Base-by-base conservation (phyloP, 495 filamentous ascomycete genomes). In the Talaromyces trachyspermus region DNA sequence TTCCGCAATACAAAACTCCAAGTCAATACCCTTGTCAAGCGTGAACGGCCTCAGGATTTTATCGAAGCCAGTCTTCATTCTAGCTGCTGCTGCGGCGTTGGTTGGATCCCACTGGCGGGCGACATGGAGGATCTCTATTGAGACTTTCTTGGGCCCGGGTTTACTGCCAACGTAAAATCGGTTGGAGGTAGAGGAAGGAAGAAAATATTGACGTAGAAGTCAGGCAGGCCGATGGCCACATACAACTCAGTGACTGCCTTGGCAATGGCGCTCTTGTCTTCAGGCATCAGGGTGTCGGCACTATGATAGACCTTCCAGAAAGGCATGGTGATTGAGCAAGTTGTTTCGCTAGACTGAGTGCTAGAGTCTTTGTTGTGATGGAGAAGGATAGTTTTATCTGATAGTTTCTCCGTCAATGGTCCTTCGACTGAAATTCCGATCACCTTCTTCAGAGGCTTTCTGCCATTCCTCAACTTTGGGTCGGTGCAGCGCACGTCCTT, bases 181-280 rank as follows among this genome's bases (percentile, higher is more conserved):
- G 5, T 23, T n/a, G 19, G 6, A 1, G 24, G 12, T 3, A 51
- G 11, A 20, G 44, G 25, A 20, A 52, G 12, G 29, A 42, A 54
- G 43, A 52, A 3, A 7, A 54, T 29, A 14, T 49, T 52, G 33
- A 58, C 52, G n/a, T 58, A 58, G 41, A 60, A 60, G 4, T 46
- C 53, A 26, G 64, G 57, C 6, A 67, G 47, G 14, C 62, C 60
- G 36, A 43, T 10, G 4, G 17, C 38, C n/a, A 36, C 35, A 25
- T 57, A 55, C 19, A 53, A 5, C 2, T 43, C 32, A 4, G 55
- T 58, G 37, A 55, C 49, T 19, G 37, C 33, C 36, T 55, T 32
- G 35, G 49, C 52, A 5, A 58, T 19, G 33, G 52, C 41, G 9
- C 41, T 24, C 41, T 60, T 58, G 5, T 58, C 52, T 12, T 30